Conservation (phyloP, 192 early-diverging fungal genomes). For the Rhizophagus sp. region DNA sequence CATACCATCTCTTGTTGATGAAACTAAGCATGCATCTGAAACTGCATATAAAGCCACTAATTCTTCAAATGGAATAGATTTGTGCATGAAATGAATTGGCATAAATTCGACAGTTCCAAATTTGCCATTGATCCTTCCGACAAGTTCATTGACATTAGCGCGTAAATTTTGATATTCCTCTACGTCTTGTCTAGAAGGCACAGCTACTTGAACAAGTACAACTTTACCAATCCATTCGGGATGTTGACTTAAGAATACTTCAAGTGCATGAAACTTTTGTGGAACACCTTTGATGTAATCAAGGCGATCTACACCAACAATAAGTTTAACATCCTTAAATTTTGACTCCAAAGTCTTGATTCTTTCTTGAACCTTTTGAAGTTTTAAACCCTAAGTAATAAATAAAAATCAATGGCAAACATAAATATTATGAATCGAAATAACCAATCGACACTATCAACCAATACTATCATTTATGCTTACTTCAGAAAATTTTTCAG, state of each 20-base stretch:
- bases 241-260: conserved; percentile 84
- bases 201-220: conserved; percentile 96
- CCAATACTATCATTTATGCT: neutral
- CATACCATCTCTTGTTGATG: conserved; percentile 99
- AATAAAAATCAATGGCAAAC: neutral
- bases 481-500: conserved; percentile 79
- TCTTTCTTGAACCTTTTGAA: conserved; percentile 64
- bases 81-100: conserved; percentile 98
- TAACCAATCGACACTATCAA: neutral
- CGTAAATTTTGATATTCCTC: conserved; percentile 98
- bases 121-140: conserved; percentile 96
- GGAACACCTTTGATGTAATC: conserved; percentile 99
- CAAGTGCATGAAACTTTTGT: conserved; percentile 96
- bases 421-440: neutral
- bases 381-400: conserved; percentile 64
- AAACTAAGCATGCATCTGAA: conserved; percentile 94
- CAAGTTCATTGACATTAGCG: conserved; percentile 93
- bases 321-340: conserved; percentile 85
- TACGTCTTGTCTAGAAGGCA: conserved; percentile 97
- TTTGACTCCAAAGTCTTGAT: conserved; percentile 80
- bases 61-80: conserved; percentile 93
- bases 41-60: conserved; percentile 94
- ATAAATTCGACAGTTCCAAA: conserved; percentile 96
- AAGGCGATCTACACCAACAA: conserved; percentile 96
- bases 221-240: conserved; percentile 93